Conservation (phyloP, 345 rosid genomes). For the Euphorbia pulcherrima region DNA sequence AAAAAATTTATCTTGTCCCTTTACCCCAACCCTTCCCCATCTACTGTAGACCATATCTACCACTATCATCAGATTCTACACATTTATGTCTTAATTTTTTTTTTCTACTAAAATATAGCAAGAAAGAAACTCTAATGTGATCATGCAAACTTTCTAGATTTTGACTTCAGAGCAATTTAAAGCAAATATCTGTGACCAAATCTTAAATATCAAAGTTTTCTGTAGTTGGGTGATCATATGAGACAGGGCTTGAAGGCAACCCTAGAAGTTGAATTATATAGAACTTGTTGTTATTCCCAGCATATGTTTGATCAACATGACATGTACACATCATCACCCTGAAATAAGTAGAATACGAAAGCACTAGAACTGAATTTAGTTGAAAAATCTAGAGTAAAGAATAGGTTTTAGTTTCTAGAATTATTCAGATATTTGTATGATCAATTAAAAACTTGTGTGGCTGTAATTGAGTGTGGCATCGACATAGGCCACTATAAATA, state of each 20-base stretch:
- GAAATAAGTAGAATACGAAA: conserved; percentile 4
- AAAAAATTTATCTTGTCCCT: conserved; percentile 69
- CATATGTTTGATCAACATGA: conserved; percentile 77
- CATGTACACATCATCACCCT: conserved; percentile 76
- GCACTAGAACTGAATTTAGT: too few relatives aligned
- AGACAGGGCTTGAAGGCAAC: conserved; percentile 22
- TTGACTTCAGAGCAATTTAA: background rate
- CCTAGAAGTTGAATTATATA: conserved; percentile 78
- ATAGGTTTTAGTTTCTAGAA: too few relatives aligned
- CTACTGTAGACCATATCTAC: conserved; percentile 59
- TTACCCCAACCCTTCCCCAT: conserved; percentile 94
- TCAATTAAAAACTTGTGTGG: too few relatives aligned
- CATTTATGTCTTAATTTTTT: conserved; percentile 3
- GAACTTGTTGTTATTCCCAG: conserved; percentile 73
- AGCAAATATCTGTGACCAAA: background rate
- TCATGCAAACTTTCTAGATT: background rate
- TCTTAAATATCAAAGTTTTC: background rate
- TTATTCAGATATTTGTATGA: too few relatives aligned
- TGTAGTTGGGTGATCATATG: conserved; percentile 3
- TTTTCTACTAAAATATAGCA: too few relatives aligned
- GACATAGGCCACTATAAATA: too few relatives aligned
- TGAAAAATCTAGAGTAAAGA: too few relatives aligned
- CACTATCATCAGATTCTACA: conserved; percentile 71
- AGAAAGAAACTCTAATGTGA: background rate
- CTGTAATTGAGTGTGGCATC: too few relatives aligned